phyloP scores from a whole-genome alignment of 1,284 basidiomycete genomes.

The Cryptococcus amylolentus region DNA sequence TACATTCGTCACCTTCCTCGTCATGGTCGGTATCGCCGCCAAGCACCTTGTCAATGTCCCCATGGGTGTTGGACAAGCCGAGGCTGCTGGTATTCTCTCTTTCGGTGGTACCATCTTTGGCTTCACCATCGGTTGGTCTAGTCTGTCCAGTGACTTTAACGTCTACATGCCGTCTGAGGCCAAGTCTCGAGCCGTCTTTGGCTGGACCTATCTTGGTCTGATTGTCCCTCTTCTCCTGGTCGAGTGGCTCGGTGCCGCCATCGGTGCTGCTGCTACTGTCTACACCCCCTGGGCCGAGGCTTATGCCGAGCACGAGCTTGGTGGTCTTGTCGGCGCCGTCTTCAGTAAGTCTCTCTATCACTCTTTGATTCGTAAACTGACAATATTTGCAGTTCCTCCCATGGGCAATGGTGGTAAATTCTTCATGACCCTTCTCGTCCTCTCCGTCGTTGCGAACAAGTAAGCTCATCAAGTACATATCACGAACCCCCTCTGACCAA shows the following conservation, averaged over 20 bases:
- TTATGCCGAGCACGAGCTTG: conserved; percentile 38
- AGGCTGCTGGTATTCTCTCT: conserved; percentile 42
- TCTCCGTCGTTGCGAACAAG: conserved; percentile 47
- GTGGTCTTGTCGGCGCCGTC: conserved; percentile 46
- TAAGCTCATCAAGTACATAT: background rate
- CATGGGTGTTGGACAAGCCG: conserved; percentile 34
- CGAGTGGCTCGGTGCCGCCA: conserved; percentile 45
- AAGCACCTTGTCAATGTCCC: conserved; percentile 33
- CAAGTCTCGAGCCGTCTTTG: conserved; percentile 41
- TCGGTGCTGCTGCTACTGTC: conserved; percentile 42
- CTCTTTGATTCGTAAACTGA: background rate
- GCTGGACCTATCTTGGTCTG: conserved; percentile 46
- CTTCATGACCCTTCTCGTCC: conserved; percentile 39
- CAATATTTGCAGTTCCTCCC: conserved; percentile 20
- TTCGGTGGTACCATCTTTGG: conserved; percentile 42
- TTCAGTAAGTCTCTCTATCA: conserved; percentile 12
- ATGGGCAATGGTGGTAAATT: conserved; percentile 38
- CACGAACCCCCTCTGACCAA: conserved; percentile 62
- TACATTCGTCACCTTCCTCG: conserved; percentile 49
- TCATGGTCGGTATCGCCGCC: conserved; percentile 37
- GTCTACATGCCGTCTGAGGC: conserved; percentile 49
- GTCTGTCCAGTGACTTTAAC: conserved; percentile 48
- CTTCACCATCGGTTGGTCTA: conserved; percentile 45
- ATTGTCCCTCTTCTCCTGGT: conserved; percentile 46
- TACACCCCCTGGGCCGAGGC: conserved; percentile 23